Conservation (phyloP, 768 basidiomycete genomes). For the Naganishia onofrii region DNA sequence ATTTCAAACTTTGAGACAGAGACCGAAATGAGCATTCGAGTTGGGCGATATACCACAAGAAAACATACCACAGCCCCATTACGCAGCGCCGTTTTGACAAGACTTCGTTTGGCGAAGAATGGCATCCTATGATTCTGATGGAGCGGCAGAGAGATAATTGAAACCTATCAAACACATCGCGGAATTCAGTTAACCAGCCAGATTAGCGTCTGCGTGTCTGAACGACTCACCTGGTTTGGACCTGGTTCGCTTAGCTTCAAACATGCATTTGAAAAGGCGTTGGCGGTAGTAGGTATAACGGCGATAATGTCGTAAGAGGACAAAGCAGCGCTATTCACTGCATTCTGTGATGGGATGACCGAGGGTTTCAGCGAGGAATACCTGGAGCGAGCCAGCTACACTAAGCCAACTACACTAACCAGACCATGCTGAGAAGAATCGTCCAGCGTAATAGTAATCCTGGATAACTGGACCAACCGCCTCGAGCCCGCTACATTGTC, state of each 20-base stretch:
- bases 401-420: slow-evolving; percentile 34
- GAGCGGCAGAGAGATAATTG: slow-evolving; percentile 49
- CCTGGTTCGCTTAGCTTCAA: slow-evolving; percentile 46
- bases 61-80: slow-evolving; percentile 34
- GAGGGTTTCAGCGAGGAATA: too few relatives aligned
- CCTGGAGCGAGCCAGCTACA: not conserved
- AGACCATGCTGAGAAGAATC: slow-evolving; percentile 44
- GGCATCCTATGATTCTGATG: slow-evolving; percentile 38
- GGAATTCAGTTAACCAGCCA: not conserved
- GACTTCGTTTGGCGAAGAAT: slow-evolving; percentile 28
- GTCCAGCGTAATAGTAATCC: slow-evolving; percentile 47
- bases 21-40: not conserved
- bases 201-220: slow-evolving; percentile 17
- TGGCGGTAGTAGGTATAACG: slow-evolving; percentile 43
- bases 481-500: slow-evolving; percentile 15
- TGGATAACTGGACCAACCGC: slow-evolving; percentile 43
- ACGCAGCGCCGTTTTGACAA: slow-evolving; percentile 30
- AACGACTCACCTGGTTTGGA: slow-evolving; percentile 41
- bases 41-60: too few relatives aligned
- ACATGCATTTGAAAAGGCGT: slow-evolving; percentile 48
- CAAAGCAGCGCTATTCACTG: slow-evolving; percentile 37
- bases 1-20: slow-evolving; percentile 44
- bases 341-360: slow-evolving; percentile 34
- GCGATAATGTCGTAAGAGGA: slow-evolving; percentile 46
- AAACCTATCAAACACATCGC: slow-evolving; percentile 34